phyloP scores from a whole-genome alignment of 306 rosid species.

The Astragalus membranaceus region DNA sequence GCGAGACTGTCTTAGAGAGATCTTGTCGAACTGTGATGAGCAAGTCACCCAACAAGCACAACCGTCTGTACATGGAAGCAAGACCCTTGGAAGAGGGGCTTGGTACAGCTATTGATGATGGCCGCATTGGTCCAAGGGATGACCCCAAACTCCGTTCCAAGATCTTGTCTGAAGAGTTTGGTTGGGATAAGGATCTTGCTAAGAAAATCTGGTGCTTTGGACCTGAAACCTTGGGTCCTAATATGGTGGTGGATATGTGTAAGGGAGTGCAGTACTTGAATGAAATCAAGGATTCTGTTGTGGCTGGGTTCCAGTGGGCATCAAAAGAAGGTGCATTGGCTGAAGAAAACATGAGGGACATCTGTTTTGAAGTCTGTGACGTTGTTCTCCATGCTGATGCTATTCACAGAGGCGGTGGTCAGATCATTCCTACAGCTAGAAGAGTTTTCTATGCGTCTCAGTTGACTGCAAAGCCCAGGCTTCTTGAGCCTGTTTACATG shows the following conservation, averaged over 20 bases:
- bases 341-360: too few relatives aligned
- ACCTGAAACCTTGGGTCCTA: constrained; percentile 68
- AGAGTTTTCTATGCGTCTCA: constrained; percentile 34
- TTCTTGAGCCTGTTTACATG: constrained; percentile 66
- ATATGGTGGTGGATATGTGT: constrained; percentile 83
- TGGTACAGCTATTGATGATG: constrained; percentile 64
- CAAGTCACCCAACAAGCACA: constrained; percentile 33
- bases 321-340: constrained; percentile 70
- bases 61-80: constrained; percentile 57
- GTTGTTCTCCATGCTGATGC: too few relatives aligned
- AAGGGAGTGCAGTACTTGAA: constrained; percentile 74
- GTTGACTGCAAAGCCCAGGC: constrained; percentile 66
- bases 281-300: constrained; percentile 71
- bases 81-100: constrained; percentile 52
- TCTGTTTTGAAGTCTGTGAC: too few relatives aligned
- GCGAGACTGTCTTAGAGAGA: constrained; percentile 77
- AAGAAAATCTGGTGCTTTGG: constrained; percentile 88
- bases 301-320: constrained; percentile 77
- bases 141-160: constrained; percentile 60
- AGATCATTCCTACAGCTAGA: too few relatives aligned
- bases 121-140: constrained; percentile 73
- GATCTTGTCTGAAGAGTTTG: constrained; percentile 50
- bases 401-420: too few relatives aligned
- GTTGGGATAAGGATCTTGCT: constrained; percentile 78
- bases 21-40: constrained; percentile 79